Evolutionary conservation across 495 filamentous ascomycete genomes (phyloP).

Genomic region (Daldinia loculata): DNA sequence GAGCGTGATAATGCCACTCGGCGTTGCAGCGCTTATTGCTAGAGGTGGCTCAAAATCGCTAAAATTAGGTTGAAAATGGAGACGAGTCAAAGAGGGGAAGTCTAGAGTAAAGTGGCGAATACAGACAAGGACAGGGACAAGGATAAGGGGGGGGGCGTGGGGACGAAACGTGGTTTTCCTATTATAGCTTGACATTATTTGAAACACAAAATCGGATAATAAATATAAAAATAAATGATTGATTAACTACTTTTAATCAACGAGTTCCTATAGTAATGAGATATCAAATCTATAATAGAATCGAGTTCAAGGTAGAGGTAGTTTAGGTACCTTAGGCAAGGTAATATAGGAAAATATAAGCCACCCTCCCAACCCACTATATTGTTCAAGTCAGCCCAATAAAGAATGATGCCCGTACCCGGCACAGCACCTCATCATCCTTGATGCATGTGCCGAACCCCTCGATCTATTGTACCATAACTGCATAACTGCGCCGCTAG

Average conservation of each 20-base stretch:
- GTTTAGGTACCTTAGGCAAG: too few species aligned
- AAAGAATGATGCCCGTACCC: neutral
- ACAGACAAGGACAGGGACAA: neutral
- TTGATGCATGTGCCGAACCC: neutral
- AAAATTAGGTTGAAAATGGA: neutral
- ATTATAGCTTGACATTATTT: neutral
- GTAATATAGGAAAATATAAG: too few species aligned
- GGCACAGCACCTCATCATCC: slow-evolving; percentile 3
- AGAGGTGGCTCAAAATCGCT: neutral
- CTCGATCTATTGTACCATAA: neutral
- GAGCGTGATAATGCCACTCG: neutral
- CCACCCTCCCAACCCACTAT: too few species aligned
- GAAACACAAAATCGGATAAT: neutral
- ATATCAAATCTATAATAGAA: too few species aligned
- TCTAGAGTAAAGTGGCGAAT: neutral
- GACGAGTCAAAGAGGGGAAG: neutral
- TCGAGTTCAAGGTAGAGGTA: too few species aligned
- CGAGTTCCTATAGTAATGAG: too few species aligned
- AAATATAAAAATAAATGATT: too few species aligned
- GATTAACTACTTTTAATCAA: too few species aligned
- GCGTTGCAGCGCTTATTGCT: neutral
- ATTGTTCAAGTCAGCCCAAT: too few species aligned
- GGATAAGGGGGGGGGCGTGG: neutral
- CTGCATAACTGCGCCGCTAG: neutral
- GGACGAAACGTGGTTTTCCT: neutral